Evolutionary conservation across 768 basidiomycete genomes (phyloP).

Genomic region (Strobilomyces dryophilus): DNA sequence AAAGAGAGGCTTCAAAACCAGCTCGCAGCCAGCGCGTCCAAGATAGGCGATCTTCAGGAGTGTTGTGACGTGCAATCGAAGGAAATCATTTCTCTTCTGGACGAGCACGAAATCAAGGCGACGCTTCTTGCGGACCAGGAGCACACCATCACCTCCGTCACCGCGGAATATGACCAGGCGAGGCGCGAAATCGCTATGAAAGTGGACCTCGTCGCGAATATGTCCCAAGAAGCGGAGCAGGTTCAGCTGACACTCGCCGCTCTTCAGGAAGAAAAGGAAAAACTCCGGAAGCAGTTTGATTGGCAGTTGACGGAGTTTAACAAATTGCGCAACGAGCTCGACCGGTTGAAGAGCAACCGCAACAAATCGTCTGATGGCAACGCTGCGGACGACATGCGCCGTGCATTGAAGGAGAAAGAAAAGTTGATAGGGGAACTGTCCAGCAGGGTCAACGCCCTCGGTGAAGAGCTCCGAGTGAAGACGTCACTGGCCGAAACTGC

Average conservation of each 20-base stretch:
- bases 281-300: neutral
- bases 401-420: neutral
- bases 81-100: no score
- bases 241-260: neutral
- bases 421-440: neutral
- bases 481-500: neutral
- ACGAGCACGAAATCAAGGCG: no score
- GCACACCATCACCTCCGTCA: no score
- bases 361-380: no score
- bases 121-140: no score
- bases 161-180: no score
- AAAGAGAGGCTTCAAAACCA: no score
- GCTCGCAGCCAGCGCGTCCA: no score
- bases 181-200: neutral
- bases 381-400: neutral
- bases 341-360: neutral
- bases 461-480: conserved; percentile 1
- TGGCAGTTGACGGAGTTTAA: conserved; percentile 1
- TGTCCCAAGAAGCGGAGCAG: neutral
- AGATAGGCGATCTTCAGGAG: no score
- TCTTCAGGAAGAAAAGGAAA: neutral
- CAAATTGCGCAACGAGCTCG: neutral
- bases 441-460: neutral
- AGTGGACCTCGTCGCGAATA: neutral
- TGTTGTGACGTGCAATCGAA: no score